A percentile compares a stretch with the other conserved stretches of the same genome.
Evolutionary conservation across 1,284 basidiomycete genomes (phyloP).

Genomic region (Cryptococcus floricola): DNA sequence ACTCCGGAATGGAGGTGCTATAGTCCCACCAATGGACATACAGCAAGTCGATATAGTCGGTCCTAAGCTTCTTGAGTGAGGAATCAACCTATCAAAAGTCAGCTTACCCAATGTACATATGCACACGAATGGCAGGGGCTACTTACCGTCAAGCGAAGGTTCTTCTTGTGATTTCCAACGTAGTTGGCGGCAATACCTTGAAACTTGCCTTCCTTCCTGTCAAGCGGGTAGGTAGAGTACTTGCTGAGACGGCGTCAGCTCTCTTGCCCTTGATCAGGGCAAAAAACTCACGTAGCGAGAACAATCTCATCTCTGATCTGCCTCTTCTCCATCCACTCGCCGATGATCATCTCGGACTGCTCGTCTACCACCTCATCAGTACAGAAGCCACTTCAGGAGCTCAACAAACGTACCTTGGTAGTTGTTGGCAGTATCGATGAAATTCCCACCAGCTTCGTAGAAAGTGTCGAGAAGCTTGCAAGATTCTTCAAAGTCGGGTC

Average conservation of each 20-base stretch:
- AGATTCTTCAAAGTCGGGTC: slow-evolving; percentile 20
- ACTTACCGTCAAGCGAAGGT: slow-evolving; percentile 20
- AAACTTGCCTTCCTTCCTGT: slow-evolving; percentile 6
- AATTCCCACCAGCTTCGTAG: slow-evolving; percentile 13
- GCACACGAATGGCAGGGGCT: neutral
- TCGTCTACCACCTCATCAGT: slow-evolving; percentile 23
- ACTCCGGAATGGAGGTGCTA: slow-evolving; percentile 48
- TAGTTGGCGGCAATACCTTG: slow-evolving; percentile 31
- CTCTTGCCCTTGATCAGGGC: neutral
- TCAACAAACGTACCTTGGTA: slow-evolving; percentile 9
- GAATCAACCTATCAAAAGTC: slow-evolving; percentile 14
- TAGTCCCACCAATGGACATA: slow-evolving; percentile 39
- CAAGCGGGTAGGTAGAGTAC: slow-evolving; percentile 21
- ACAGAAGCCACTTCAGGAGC: too few species aligned
- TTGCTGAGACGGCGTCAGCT: slow-evolving; percentile 8
- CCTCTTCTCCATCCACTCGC: slow-evolving; percentile 49
- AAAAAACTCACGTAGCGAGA: slow-evolving; percentile 15
- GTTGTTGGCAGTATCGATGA: slow-evolving; percentile 16
- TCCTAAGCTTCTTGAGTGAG: slow-evolving; percentile 49
- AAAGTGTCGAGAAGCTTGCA: slow-evolving; percentile 30
- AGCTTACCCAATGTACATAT: too few species aligned
- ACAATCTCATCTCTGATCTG: slow-evolving; percentile 35
- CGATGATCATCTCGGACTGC: slow-evolving; percentile 47
- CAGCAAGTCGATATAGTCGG: slow-evolving; percentile 51
- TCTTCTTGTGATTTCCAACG: slow-evolving; percentile 41